These are phyloP conservation scores for Suillus plorans DNA, from an alignment of 768 basidiomycete genomes.

Conservation along the genomic window DNA sequence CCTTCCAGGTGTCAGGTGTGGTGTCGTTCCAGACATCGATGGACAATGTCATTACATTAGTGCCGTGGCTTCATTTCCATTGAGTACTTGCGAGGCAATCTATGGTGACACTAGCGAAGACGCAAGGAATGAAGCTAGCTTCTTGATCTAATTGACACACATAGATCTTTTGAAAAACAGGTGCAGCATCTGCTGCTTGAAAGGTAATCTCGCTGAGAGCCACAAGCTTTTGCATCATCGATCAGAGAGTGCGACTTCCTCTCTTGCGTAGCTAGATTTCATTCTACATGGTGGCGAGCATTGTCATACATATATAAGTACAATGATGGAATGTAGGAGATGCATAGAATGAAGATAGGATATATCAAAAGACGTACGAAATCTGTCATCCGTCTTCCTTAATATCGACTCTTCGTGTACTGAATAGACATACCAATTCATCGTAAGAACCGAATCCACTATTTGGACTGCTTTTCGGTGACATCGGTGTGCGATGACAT, in stretches of 20 bases:
- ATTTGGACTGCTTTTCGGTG: no score
- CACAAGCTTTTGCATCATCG: conserved; percentile 85
- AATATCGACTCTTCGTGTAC: no score
- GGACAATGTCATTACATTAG: conserved; percentile 36
- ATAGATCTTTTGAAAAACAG: conserved; percentile 87
- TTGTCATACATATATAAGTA: no score
- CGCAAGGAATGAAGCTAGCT: conserved; percentile 92
- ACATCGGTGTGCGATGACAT: no score
- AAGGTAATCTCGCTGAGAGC: conserved; percentile 81
- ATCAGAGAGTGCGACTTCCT: conserved; percentile 62
- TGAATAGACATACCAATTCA: no score
- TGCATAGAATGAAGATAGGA: no score
- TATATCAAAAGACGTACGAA: no score
- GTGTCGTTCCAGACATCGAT: conserved; percentile 43
- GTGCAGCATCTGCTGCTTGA: conserved; percentile 87
- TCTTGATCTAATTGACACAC: conserved; percentile 90
- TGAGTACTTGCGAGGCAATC: conserved; percentile 44
- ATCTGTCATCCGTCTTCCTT: no score
- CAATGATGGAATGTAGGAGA: no score
- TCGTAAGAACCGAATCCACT: no score
- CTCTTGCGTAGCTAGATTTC: no score
- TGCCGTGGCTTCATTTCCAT: conserved; percentile 19
- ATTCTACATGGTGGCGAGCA: no score
- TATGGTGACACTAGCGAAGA: conserved; percentile 79
- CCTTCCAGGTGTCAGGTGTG: conserved; percentile 64